These are phyloP conservation scores for Amauroascus niger DNA, from an alignment of 2,329 filamentous ascomycete genomes.

Conservation along the genomic window DNA sequence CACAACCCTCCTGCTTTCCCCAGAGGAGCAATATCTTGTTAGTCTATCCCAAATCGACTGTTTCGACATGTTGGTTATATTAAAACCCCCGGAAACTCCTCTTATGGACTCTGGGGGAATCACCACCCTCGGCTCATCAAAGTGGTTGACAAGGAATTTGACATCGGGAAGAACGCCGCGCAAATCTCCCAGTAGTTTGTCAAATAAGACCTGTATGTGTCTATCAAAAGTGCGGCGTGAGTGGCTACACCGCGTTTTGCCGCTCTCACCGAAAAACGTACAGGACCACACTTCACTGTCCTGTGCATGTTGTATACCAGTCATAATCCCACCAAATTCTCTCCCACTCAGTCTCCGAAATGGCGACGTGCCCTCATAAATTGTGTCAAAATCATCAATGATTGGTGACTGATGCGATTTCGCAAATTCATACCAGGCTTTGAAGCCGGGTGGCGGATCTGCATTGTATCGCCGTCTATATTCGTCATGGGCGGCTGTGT, in stretches of 20 bases:
- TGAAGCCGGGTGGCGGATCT: constrained; percentile 11
- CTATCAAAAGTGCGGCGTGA: constrained; percentile 7
- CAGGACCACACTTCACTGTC: constrained; percentile 11
- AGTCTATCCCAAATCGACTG: neutral
- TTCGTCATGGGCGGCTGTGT: constrained; percentile 6
- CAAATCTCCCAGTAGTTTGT: constrained; percentile 8
- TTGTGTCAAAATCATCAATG: constrained; percentile 13
- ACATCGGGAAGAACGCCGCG: constrained; percentile 3
- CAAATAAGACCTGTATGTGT: constrained; percentile 6
- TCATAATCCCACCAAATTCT: constrained; percentile 3
- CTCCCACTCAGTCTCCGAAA: constrained; percentile 12
- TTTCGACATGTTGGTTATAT: constrained; percentile 10
- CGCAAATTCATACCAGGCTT: constrained; percentile 13
- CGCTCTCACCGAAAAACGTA: neutral
- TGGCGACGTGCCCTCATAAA: constrained; percentile 10
- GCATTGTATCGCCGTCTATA: constrained; percentile 8
- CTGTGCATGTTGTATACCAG: neutral
- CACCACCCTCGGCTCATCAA: constrained; percentile 12
- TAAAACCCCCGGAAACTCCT: neutral
- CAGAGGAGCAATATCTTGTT: constrained; percentile 1
- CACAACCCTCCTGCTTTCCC: neutral
- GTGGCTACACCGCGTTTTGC: constrained; percentile 7
- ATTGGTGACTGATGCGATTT: constrained; percentile 10
- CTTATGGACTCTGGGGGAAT: neutral
- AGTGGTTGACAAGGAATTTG: constrained; percentile 13